Evolutionary conservation across 495 filamentous ascomycete species (phyloP).

Genomic region (Penicillium arizonense): DNA sequence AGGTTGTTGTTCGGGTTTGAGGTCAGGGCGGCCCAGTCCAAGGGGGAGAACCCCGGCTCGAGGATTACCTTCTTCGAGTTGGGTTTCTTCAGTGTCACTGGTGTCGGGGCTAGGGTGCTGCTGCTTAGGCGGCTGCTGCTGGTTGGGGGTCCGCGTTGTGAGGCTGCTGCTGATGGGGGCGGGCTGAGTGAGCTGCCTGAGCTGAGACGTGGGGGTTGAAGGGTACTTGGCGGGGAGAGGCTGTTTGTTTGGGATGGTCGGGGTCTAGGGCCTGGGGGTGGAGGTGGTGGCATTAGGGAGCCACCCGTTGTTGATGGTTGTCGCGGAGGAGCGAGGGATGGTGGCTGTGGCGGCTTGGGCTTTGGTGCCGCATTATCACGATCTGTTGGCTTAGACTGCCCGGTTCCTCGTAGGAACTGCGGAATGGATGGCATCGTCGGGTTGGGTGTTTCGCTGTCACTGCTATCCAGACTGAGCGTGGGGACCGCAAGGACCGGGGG

Average conservation of each 20-base stretch:
- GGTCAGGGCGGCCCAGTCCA: constrained; percentile 88
- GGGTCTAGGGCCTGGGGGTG: constrained; percentile 31
- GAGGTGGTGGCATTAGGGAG: constrained; percentile 40
- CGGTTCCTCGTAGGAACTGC: constrained; percentile 3
- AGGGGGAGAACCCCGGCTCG: constrained; percentile 82
- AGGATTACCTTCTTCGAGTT: constrained; percentile 65
- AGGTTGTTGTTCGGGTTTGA: constrained; percentile 65
- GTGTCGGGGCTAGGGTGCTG: constrained; percentile 35
- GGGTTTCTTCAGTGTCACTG: constrained; percentile 36
- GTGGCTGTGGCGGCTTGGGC: constrained; percentile 15
- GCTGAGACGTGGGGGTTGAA: constrained; percentile 17
- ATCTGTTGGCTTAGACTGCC: not conserved
- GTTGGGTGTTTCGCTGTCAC: constrained; percentile 4
- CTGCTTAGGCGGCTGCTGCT: constrained; percentile 29
- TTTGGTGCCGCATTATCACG: constrained; percentile 10
- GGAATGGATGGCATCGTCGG: constrained; percentile 5
- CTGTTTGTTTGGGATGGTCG: constrained; percentile 24
- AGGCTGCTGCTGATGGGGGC: constrained; percentile 37
- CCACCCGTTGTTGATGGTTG: constrained; percentile 13
- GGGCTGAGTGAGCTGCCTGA: constrained; percentile 17
- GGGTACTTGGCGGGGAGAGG: constrained; percentile 6
- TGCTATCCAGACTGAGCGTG: constrained; percentile 27
- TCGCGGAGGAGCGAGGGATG: constrained; percentile 12
- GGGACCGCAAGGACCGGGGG: constrained; percentile 30
- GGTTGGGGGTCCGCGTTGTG: constrained; percentile 28